Percentiles rank a stretch among this genome's conserved stretches.
These are phyloP conservation scores for Inga laurina DNA, from an alignment of 306 rosid genomes.

Conservation along the genomic window DNA sequence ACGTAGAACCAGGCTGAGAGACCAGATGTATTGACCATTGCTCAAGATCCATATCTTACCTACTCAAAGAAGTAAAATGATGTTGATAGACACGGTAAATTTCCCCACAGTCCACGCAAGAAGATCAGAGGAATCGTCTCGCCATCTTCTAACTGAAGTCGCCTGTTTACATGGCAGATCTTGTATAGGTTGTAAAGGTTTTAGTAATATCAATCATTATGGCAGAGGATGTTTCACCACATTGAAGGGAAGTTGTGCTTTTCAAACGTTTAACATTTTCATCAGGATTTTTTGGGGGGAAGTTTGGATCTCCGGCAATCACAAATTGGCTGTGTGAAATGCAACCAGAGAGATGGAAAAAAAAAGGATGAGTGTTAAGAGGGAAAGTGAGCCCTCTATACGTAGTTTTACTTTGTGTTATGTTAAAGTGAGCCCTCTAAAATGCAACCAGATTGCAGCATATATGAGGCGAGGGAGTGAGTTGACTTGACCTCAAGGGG, in stretches of 20 bases:
- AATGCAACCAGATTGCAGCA: background rate
- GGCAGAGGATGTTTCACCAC: slow-evolving; percentile 26
- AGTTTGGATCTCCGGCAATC: background rate
- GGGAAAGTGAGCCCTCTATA: background rate
- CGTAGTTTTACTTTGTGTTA: background rate
- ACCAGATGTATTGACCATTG: slow-evolving; percentile 84
- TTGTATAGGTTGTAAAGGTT: slow-evolving; percentile 62
- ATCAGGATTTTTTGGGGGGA: slow-evolving; percentile 1
- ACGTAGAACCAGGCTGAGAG: slow-evolving; percentile 92
- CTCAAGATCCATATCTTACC: slow-evolving; percentile 91
- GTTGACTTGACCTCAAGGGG: slow-evolving; percentile 32
- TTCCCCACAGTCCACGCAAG: slow-evolving; percentile 9
- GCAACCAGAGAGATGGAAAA: background rate
- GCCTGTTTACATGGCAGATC: slow-evolving; percentile 30
- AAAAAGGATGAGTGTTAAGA: background rate
- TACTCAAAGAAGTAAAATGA: slow-evolving; percentile 65
- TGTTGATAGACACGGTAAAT: slow-evolving; percentile 29
- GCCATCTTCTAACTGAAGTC: slow-evolving; percentile 38
- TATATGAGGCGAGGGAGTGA: background rate
- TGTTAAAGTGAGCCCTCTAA: too few relatives aligned
- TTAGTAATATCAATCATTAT: slow-evolving; percentile 31
- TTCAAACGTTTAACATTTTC: slow-evolving; percentile 28
- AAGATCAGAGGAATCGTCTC: slow-evolving; percentile 17
- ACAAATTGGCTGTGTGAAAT: background rate
- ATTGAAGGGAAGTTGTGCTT: slow-evolving; percentile 26